These are phyloP conservation scores for Maudiozyma barnettii DNA, from an alignment of 805 yeast species.

Conservation along the genomic window DNA sequence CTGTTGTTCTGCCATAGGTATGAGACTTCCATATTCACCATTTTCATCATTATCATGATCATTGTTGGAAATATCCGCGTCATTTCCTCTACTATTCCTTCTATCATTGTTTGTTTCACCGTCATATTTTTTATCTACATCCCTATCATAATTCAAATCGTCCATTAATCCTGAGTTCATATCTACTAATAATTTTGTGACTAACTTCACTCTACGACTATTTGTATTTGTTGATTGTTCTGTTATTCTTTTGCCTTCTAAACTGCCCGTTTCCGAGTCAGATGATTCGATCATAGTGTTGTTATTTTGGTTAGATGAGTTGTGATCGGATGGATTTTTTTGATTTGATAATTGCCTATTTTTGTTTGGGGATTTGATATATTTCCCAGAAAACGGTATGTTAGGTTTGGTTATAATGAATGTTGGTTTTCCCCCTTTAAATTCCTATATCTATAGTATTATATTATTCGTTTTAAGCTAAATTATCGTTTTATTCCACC, in stretches of 20 bases:
- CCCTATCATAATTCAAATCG: conserved; percentile 20
- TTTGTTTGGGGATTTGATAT: too few relatives aligned
- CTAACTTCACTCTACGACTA: conserved; percentile 12
- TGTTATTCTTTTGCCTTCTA: not conserved
- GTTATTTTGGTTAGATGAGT: conserved; percentile 1
- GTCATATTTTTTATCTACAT: not conserved
- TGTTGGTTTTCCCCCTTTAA: too few relatives aligned
- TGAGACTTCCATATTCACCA: not conserved
- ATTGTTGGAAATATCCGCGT: not conserved
- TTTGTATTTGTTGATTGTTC: not conserved
- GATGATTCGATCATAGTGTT: not conserved
- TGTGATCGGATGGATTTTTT: not conserved
- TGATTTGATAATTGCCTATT: too few relatives aligned
- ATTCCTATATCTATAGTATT: too few relatives aligned
- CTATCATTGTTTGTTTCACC: not conserved
- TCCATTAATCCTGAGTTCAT: conserved; percentile 25
- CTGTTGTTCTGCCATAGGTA: conserved; percentile 2
- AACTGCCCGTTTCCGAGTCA: not conserved
- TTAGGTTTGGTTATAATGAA: too few relatives aligned
- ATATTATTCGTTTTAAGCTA: too few relatives aligned
- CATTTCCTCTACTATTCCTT: not conserved
- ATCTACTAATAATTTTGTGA: conserved; percentile 21
- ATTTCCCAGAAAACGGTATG: too few relatives aligned
- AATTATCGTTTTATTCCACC: too few relatives aligned
- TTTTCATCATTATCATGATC: not conserved